These are phyloP conservation scores for Jatropha podagrica DNA, from an alignment of 441 rosid genomes.

Conservation along the genomic window DNA sequence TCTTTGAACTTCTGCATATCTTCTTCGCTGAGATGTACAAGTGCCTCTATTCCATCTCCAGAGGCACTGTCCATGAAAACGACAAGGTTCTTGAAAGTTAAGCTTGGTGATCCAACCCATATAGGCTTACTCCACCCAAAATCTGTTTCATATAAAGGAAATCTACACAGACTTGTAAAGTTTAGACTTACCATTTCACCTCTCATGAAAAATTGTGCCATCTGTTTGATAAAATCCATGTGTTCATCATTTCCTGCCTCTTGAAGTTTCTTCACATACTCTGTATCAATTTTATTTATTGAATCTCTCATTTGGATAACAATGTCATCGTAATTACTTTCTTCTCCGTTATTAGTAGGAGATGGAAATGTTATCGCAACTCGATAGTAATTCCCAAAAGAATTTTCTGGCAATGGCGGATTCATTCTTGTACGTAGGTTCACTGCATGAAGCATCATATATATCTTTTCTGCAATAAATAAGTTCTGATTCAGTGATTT, in stretches of 20 bases:
- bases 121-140: constrained; percentile 28
- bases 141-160: constrained; percentile 26
- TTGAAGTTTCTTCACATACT: constrained; percentile 20
- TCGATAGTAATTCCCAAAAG: constrained; percentile 27
- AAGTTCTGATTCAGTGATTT: no score
- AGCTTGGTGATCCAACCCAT: constrained; percentile 16
- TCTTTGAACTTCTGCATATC: constrained; percentile 27
- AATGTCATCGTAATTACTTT: not conserved
- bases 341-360: no score
- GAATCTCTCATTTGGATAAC: constrained; percentile 14
- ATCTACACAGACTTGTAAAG: constrained; percentile 26
- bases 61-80: constrained; percentile 29
- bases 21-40: constrained; percentile 23
- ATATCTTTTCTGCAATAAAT: not conserved
- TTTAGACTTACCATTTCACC: constrained; percentile 17
- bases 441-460: constrained; percentile 20
- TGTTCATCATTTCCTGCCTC: constrained; percentile 4
- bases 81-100: constrained; percentile 22
- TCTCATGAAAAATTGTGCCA: constrained; percentile 3
- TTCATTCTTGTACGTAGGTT: constrained; percentile 26
- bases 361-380: constrained; percentile 14
- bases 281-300: constrained; percentile 14
- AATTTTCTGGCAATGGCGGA: constrained; percentile 22
- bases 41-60: constrained; percentile 37
- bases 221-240: constrained; percentile 18